A percentile compares a stretch with the other conserved stretches of the same genome.
These are phyloP conservation scores for Kodamaea sp. DNA, from an alignment of 1,139 yeast genomes.

Conservation along the genomic window DNA sequence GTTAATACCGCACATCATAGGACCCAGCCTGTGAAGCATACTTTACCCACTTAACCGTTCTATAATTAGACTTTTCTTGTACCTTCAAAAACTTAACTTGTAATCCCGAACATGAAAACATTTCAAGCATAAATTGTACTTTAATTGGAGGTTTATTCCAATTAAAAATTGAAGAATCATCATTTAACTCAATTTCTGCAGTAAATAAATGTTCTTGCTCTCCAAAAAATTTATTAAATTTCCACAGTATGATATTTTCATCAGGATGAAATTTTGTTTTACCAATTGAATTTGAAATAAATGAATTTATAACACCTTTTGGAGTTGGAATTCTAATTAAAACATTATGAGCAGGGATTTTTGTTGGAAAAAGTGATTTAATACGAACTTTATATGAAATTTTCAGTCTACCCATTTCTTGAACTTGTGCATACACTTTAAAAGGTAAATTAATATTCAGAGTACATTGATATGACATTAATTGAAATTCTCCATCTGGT, in stretches of 20 bases:
- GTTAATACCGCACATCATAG: conserved; percentile 74
- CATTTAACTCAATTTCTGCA: conserved; percentile 44
- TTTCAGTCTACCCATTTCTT: conserved; percentile 45
- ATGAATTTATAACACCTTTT: conserved; percentile 51
- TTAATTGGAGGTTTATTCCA: conserved; percentile 82
- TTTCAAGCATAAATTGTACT: conserved; percentile 63
- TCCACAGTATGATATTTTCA: conserved; percentile 67
- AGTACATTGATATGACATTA: conserved; percentile 66
- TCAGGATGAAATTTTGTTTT: conserved; percentile 66
- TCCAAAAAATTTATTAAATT: conserved; percentile 64
- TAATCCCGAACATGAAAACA: conserved; percentile 78
- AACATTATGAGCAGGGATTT: conserved; percentile 64
- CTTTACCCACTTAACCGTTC: conserved; percentile 84
- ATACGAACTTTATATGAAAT: conserved; percentile 58
- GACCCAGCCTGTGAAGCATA: conserved; percentile 74
- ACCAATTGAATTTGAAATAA: conserved; percentile 55
- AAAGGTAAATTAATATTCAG: conserved; percentile 70
- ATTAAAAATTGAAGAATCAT: conserved; percentile 17
- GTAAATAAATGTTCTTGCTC: conserved; percentile 56
- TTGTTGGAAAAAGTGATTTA: conserved; percentile 60
- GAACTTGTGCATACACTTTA: conserved; percentile 58
- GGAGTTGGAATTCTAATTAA: conserved; percentile 69
- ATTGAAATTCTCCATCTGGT: conserved; percentile 90
- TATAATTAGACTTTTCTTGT: conserved; percentile 59
- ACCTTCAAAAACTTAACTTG: conserved; percentile 72